Base-by-base conservation (phyloP, 1,284 basidiomycete genomes). In the Austropuccinia psidii region DNA sequence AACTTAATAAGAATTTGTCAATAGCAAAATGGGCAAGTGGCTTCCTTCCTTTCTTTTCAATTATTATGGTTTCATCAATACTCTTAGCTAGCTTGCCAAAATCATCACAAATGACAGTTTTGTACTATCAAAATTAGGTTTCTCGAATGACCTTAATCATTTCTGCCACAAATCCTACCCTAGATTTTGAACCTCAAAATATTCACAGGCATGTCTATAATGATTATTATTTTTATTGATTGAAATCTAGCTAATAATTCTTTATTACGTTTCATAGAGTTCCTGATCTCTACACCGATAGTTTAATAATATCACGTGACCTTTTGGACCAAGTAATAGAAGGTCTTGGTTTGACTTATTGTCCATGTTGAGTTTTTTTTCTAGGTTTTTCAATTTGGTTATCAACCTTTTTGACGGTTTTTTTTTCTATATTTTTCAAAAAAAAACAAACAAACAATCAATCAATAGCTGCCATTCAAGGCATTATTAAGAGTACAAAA, bases 21-120 rank as follows among this genome's bases (percentile, higher is more conserved):
- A 15, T 60, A 13, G 68, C 68, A 4, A 72, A 72, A 61, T 72
- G 68, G 68, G 68, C 35, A 50, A 50, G 37, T 43, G 9, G 33
- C 19, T 29, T 39, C 19, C 31, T 21, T 55, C 17, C 6, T 68
- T 31, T 39, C 37, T 39, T 57, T n/a, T 13, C 8, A 24, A 43
- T 45, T 43, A 29, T 7, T 41, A 17, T 13, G 4, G 4, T 11
- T 24, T 70, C 4, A 13, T 29, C n/a, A 21, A 39, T 9, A 11
- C 21, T 19, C 39, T 27, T 1, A 21, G 15, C 50, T 35, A 7
- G 27, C 33, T 68, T 21, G 15, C 27, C 1, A 60, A 1, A 17
- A 21, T 43, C 15, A 35, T 68, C 5, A 6, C 29, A 21, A 55
- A 19, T 55, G 8, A 24, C 29, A 8, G 17, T 55, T 9, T 27